These are phyloP conservation scores for Termitomyces sp. DNA, from an alignment of 768 basidiomycete species.

Conservation along the genomic window DNA sequence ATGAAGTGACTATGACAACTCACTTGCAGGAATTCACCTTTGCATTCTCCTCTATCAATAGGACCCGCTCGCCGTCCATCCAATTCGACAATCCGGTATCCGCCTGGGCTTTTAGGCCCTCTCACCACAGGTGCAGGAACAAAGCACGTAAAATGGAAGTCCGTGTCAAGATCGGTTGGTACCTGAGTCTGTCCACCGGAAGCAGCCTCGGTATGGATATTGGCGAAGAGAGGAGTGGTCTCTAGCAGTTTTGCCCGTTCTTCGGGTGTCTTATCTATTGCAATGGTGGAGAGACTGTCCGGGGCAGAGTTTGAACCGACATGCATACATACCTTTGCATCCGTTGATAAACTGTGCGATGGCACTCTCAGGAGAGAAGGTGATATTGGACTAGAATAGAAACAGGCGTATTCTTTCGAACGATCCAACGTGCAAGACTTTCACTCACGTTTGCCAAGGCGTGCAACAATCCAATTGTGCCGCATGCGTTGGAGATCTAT, in stretches of 20 bases:
- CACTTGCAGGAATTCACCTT: constrained; percentile 48
- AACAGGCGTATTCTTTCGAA: background rate
- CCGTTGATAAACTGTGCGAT: constrained; percentile 62
- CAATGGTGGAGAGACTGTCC: background rate
- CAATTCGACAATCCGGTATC: constrained; percentile 62
- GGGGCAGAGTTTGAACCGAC: background rate
- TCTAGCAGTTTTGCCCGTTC: constrained; percentile 75
- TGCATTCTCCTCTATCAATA: constrained; percentile 67
- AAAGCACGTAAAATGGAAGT: constrained; percentile 87
- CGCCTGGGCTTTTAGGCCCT: constrained; percentile 22
- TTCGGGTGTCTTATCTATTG: constrained; percentile 61
- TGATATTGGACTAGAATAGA: constrained; percentile 49
- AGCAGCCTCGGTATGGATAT: constrained; percentile 72
- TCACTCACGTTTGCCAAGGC: constrained; percentile 69
- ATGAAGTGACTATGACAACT: constrained; percentile 6
- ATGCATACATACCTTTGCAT: constrained; percentile 43
- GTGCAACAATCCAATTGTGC: constrained; percentile 83
- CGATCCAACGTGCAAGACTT: background rate
- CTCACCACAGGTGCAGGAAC: constrained; percentile 54
- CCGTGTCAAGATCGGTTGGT: constrained; percentile 58
- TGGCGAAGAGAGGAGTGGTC: constrained; percentile 67
- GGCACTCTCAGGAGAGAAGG: constrained; percentile 48
- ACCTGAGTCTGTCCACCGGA: constrained; percentile 62
- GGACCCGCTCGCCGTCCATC: constrained; percentile 78
- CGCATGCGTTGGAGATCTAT: constrained; percentile 81